Evolutionary conservation across 306 rosid genomes (phyloP).

Genomic region (Pyrus betulifolia): DNA sequence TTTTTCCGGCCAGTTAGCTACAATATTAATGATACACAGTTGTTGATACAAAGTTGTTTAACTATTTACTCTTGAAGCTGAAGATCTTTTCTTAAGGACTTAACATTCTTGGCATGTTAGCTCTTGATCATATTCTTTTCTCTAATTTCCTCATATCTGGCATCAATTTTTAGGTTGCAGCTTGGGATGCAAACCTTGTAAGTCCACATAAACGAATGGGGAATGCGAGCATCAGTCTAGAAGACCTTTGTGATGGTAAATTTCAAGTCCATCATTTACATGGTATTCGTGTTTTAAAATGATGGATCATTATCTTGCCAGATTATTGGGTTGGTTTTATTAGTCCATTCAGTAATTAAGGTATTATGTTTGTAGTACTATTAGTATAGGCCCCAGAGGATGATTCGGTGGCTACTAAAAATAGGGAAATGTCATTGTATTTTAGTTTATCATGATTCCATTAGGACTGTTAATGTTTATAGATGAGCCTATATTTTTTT

Average conservation of each 20-base stretch:
- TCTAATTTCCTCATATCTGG: constrained; percentile 22
- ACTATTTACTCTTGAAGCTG: not conserved
- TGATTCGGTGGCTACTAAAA: constrained; percentile 5
- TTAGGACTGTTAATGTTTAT: not conserved
- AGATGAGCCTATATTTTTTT: constrained; percentile 8
- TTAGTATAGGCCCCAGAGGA: not conserved
- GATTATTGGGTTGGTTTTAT: constrained; percentile 8
- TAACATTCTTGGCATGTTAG: not conserved
- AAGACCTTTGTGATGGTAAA: constrained; percentile 83
- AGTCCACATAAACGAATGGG: constrained; percentile 99
- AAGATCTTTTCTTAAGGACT: not conserved
- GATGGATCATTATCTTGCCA: constrained; percentile 13
- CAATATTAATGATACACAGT: not conserved
- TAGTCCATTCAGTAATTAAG: not conserved
- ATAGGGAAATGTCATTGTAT: not conserved
- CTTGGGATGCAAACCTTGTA: constrained; percentile 98
- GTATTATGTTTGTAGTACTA: not conserved
- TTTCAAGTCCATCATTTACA: constrained; percentile 10
- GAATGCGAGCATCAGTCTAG: constrained; percentile 59
- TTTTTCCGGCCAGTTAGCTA: not conserved
- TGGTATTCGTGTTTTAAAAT: constrained; percentile 5
- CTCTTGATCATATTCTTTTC: not conserved
- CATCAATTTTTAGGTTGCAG: constrained; percentile 61
- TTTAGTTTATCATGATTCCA: too few relatives aligned
- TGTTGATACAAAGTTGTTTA: not conserved